These are phyloP conservation scores for Thielaviopsis punctulata DNA, from an alignment of 2,329 filamentous ascomycete species.

Conservation along the genomic window DNA sequence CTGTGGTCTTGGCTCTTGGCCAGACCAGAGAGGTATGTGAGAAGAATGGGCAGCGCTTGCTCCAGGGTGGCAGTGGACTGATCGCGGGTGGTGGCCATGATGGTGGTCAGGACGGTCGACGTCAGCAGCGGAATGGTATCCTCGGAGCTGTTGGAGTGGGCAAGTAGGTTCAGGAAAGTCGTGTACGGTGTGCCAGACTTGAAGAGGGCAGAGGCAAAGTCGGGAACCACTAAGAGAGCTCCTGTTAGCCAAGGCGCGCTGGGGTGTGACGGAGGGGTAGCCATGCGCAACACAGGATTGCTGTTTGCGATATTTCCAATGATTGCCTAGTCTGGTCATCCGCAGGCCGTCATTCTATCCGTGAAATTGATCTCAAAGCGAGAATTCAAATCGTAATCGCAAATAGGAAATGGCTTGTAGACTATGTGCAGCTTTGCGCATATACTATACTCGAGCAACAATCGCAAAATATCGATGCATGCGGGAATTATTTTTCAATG, in stretches of 20 bases:
- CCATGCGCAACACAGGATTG: not conserved
- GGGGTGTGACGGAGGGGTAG: not conserved
- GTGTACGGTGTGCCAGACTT: slow-evolving; percentile 63
- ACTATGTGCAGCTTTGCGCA: too few species aligned
- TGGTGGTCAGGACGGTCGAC: slow-evolving; percentile 65
- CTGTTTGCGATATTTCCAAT: not conserved
- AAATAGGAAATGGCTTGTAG: not conserved
- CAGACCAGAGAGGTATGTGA: slow-evolving; percentile 70
- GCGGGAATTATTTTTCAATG: slow-evolving; percentile 3
- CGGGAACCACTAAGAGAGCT: slow-evolving; percentile 48
- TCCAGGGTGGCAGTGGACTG: slow-evolving; percentile 48
- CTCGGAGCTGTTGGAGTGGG: slow-evolving; percentile 53
- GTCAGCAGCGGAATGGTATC: slow-evolving; percentile 81
- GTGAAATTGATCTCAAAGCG: not conserved
- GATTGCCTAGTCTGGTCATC: not conserved
- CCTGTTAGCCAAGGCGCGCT: not conserved
- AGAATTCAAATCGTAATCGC: not conserved
- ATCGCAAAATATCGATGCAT: not conserved
- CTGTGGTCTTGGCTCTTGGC: slow-evolving; percentile 75
- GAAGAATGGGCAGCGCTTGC: slow-evolving; percentile 63
- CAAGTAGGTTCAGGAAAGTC: slow-evolving; percentile 67
- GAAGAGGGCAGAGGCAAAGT: slow-evolving; percentile 60
- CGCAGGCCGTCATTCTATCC: not conserved
- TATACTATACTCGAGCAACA: too few species aligned
- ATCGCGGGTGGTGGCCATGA: slow-evolving; percentile 54